Base-by-base conservation (phyloP, 768 basidiomycete genomes). In the Tulasnella sp. region DNA sequence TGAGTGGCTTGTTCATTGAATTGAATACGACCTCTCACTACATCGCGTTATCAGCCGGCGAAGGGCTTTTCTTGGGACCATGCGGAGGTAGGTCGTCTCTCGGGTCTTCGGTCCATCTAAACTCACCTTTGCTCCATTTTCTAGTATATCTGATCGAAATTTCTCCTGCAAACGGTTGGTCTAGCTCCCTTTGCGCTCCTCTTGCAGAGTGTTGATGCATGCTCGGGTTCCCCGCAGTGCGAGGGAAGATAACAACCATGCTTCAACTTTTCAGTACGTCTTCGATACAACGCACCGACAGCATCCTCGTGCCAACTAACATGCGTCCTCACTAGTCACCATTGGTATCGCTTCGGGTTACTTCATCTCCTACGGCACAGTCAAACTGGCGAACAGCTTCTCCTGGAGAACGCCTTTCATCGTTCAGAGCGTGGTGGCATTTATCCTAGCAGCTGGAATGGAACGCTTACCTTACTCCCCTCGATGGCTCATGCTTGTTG, bases 1-100 rank as follows among this genome's bases (percentile, higher is more conserved):
- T 80, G 3, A 80, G 81, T 24, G 77, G 80, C 75, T 24, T 27
- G 44, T 62, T 10, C 39, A 46, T 31, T 71, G 44, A 10, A 24
- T 48, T 58, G 40, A 39, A 74, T 39, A 24, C 21, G 21, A 44
- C 5, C 36, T 2, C 48, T 71, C 16, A 71, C 38, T 75, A 9
- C 18, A 38, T 36, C 42, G 31, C 27, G 27, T 36, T 58, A n/a
- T 19, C 42, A 81, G 80, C 87, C 0, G 88, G 87, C n/a, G 86
- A 89, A 81, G 88, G 88, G 19, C 83, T 89, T 18, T 87, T 87
- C 81, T 84, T 88, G 62, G 87, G 86, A 1, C 85, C 87, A 9
- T 39, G 71, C 38, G 79, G 80, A 12, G 58, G 74, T 77, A 62
- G 38, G 27, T 56, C 73, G 71, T 42, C 7, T 4, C 52, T 52